Evolutionary conservation across 768 basidiomycete genomes (phyloP).

Genomic region (Trametes meyenii): DNA sequence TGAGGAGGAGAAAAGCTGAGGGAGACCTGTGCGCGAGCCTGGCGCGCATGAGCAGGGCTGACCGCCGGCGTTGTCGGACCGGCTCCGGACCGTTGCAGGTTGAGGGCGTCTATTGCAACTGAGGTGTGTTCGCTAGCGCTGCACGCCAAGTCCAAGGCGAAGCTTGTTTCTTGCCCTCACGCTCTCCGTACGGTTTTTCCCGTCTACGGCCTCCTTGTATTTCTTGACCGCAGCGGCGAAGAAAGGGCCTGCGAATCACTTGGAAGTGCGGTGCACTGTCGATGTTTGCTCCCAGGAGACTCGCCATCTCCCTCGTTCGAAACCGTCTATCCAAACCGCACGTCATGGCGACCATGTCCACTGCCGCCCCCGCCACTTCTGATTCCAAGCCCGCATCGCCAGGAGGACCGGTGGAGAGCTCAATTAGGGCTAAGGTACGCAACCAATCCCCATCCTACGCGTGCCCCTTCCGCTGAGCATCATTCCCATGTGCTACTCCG

Average conservation of each 20-base stretch:
- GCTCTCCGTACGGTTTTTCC: neutral
- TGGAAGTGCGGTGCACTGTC: neutral
- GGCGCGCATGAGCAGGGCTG: no score
- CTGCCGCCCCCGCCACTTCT: conserved; percentile 10
- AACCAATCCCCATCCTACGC: conserved; percentile 6
- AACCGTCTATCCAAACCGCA: conserved; percentile 20
- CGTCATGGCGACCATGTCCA: conserved; percentile 23
- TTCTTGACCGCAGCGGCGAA: neutral
- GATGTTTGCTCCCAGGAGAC: conserved; percentile 21
- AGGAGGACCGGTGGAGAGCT: conserved; percentile 55
- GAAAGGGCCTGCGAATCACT: neutral
- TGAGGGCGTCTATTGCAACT: neutral
- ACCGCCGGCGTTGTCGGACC: no score
- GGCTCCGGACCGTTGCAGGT: no score
- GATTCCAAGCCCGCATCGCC: conserved; percentile 24
- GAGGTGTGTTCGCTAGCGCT: neutral
- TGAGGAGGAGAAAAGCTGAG: no score
- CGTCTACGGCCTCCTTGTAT: neutral
- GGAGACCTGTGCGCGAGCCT: no score
- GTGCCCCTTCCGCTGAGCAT: neutral
- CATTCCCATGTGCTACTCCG: conserved; percentile 1
- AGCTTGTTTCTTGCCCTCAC: neutral
- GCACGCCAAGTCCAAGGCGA: no score
- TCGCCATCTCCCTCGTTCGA: conserved; percentile 25
- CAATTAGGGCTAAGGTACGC: conserved; percentile 62